Percentiles rank a stretch among this genome's conserved stretches.
phyloP scores from a whole-genome alignment of 305 asterid genomes.

The Euphrasia arctica region DNA sequence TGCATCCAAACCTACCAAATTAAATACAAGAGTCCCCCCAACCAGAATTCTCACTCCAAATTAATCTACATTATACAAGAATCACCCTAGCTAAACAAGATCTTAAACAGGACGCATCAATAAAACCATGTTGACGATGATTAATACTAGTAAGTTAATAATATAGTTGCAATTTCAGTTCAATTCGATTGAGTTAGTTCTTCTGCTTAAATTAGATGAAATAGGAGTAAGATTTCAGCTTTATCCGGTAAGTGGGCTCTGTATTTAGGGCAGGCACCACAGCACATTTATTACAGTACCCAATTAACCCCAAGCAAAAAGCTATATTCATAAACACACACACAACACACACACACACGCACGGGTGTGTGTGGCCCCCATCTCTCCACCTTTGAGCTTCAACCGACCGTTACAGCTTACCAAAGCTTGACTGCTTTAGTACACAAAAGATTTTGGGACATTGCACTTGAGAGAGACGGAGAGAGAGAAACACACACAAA shows the following conservation, averaged over 20 bases:
- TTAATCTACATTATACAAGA: conserved; percentile 27
- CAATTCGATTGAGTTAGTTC: too few relatives aligned
- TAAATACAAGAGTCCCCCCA: conserved; percentile 17
- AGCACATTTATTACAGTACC: conserved; percentile 31
- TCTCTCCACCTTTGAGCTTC: conserved; percentile 33
- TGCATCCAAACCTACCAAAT: conserved; percentile 10
- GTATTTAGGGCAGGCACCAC: conserved; percentile 26
- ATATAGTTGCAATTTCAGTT: too few relatives aligned
- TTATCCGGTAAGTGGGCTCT: conserved; percentile 9
- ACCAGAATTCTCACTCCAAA: conserved; percentile 23
- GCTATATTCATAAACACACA: conserved; percentile 34
- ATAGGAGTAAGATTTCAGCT: conserved; percentile 22
- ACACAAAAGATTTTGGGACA: conserved; percentile 54
- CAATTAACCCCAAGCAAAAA: conserved; percentile 33
- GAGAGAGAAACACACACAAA: neutral
- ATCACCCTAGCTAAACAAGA: conserved; percentile 29
- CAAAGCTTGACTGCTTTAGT: conserved; percentile 61
- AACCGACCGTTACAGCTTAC: conserved; percentile 81
- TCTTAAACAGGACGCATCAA: too few relatives aligned
- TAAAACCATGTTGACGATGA: too few relatives aligned
- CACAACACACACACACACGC: conserved; percentile 22
- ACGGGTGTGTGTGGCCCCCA: conserved; percentile 45
- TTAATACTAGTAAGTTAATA: too few relatives aligned
- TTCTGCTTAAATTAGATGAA: too few relatives aligned
- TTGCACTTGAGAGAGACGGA: conserved; percentile 24